phyloP scores from a whole-genome alignment of 208 protist genomes.

The Leishmania tarentolae region DNA sequence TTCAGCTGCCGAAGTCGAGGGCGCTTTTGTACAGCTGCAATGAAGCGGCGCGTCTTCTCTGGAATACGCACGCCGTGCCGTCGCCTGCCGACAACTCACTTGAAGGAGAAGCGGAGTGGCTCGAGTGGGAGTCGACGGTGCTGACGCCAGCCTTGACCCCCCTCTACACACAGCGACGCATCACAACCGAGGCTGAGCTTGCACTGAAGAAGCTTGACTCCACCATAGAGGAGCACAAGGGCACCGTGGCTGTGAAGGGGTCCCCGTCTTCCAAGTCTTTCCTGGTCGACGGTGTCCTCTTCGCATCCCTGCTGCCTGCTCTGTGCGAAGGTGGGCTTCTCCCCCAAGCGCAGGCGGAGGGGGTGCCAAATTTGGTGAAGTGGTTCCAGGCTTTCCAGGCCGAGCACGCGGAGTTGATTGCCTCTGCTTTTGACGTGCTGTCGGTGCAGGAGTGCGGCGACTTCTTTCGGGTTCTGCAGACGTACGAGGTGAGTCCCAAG shows the following conservation, averaged over 20 bases:
- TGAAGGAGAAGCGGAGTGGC: conserved; percentile 75
- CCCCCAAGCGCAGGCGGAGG: conserved; percentile 33
- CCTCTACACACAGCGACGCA: conserved; percentile 71
- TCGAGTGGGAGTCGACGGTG: conserved; percentile 82
- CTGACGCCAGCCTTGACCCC: conserved; percentile 61
- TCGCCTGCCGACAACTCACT: conserved; percentile 28
- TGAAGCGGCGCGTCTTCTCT: conserved; percentile 56
- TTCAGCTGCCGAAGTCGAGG: conserved; percentile 57
- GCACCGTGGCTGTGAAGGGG: conserved; percentile 25
- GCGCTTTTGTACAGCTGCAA: conserved; percentile 66
- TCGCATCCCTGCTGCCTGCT: conserved; percentile 72
- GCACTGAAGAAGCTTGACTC: conserved; percentile 67
- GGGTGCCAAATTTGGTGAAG: conserved; percentile 60
- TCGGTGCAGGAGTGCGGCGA: conserved; percentile 83
- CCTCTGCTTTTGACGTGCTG: conserved; percentile 59
- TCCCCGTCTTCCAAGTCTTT: conserved; percentile 40
- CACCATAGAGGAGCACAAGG: conserved; percentile 44
- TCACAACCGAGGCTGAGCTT: conserved; percentile 48
- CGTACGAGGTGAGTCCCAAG: conserved; percentile 65
- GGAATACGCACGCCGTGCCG: not conserved
- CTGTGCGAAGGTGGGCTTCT: conserved; percentile 84
- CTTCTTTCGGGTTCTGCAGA: conserved; percentile 79
- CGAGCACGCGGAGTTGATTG: conserved; percentile 58
- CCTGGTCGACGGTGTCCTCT: conserved; percentile 77
- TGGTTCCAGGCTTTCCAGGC: conserved; percentile 77